Evolutionary conservation across 116 monocot genomes (phyloP).

Genomic region (Papilionanthe hybrid): DNA sequence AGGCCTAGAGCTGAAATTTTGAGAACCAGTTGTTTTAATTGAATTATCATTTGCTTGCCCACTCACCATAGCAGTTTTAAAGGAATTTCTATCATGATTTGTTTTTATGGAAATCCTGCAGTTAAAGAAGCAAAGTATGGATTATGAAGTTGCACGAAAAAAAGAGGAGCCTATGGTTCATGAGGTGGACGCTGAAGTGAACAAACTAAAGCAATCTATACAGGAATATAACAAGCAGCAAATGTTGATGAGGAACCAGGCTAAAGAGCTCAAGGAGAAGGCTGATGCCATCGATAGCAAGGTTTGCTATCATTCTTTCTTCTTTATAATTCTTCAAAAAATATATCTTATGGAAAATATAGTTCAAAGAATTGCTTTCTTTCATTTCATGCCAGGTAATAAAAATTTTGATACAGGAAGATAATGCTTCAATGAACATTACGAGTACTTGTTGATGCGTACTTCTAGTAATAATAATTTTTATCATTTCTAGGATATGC

Average conservation of each 20-base stretch:
- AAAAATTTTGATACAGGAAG: not conserved
- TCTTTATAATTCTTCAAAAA: not conserved
- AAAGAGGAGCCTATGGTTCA: constrained; percentile 54
- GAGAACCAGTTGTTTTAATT: not conserved
- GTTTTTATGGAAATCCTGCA: constrained; percentile 18
- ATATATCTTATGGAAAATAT: not conserved
- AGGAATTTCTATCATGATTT: not conserved
- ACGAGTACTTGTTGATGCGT: not conserved
- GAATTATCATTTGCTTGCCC: not conserved
- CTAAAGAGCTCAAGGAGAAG: constrained; percentile 47
- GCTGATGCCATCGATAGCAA: constrained; percentile 31
- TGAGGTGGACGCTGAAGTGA: constrained; percentile 49
- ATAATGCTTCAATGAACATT: not conserved
- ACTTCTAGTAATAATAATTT: not conserved
- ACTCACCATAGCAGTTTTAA: not conserved
- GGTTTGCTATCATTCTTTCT: constrained; percentile 22
- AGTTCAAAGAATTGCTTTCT: not conserved
- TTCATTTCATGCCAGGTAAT: not conserved
- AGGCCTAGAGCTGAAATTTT: not conserved
- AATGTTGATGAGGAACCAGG: constrained; percentile 36
- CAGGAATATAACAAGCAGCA: constrained; percentile 60
- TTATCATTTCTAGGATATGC: not conserved
- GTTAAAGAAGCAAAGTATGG: constrained; percentile 36
- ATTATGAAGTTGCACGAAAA: constrained; percentile 28
- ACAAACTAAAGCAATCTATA: constrained; percentile 33